Percentiles rank a stretch among this genome's conserved stretches.
Conservation (phyloP, 23 red algal species). For the Gracilaria domingensis region DNA sequence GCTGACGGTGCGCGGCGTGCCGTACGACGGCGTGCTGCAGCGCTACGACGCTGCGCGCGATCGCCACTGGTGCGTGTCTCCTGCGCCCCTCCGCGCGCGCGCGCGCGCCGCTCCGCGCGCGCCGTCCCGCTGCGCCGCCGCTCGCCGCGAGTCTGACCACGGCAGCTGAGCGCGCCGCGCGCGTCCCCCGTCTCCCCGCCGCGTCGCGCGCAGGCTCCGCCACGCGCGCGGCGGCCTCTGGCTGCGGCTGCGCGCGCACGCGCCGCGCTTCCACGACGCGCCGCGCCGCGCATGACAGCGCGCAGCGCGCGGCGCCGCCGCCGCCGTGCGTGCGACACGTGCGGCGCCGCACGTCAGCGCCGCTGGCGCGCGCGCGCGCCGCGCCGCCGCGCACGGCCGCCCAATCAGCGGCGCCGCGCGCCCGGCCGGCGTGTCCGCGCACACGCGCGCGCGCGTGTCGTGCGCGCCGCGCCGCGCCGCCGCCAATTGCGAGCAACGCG, state of each 20-base stretch:
- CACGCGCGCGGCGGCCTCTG: not conserved
- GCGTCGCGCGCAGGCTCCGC: not conserved
- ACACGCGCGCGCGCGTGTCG: not conserved
- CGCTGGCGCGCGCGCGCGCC: not conserved
- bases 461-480: too few species aligned
- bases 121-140: not conserved
- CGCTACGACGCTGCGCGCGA: not conserved
- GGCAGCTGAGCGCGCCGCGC: too few species aligned
- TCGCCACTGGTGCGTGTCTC: not conserved
- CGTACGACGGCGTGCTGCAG: not conserved
- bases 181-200: not conserved
- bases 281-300: not conserved
- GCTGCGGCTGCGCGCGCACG: not conserved
- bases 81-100: not conserved
- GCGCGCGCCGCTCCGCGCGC: not conserved
- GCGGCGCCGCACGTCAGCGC: not conserved
- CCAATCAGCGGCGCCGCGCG: not conserved
- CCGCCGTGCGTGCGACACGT: constrained; percentile 1
- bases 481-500: too few species aligned
- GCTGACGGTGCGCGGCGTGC: not conserved
- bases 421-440: constrained; percentile 7
- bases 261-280: not conserved
- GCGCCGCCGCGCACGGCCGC: not conserved
- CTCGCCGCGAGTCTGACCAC: too few species aligned
- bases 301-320: not conserved